These are phyloP conservation scores for Lipomyces chichibuensis DNA, from an alignment of 805 yeast species.

Conservation along the genomic window DNA sequence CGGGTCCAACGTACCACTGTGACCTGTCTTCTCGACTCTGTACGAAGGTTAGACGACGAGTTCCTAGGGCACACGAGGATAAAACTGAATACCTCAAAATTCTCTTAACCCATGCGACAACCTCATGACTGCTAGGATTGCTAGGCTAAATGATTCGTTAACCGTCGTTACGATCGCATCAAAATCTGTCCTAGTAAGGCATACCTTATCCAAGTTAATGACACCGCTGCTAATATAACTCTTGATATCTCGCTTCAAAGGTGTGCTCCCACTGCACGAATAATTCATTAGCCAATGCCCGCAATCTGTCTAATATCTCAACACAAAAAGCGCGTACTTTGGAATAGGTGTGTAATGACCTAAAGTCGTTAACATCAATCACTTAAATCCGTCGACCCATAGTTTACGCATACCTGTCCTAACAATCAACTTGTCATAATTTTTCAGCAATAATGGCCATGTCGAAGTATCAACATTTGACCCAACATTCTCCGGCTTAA, in stretches of 20 bases:
- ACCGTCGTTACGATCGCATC: background rate
- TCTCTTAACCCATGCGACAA: constrained; percentile 98
- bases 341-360: constrained; percentile 75
- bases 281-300: background rate
- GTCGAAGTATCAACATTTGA: constrained; percentile 82
- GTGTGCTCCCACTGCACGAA: constrained; percentile 72
- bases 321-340: constrained; percentile 10
- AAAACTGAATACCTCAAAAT: constrained; percentile 53
- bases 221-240: constrained; percentile 92
- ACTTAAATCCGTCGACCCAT: background rate
- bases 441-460: constrained; percentile 93
- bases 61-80: background rate
- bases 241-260: constrained; percentile 90
- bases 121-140: constrained; percentile 98
- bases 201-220: constrained; percentile 82
- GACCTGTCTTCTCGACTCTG: constrained; percentile 97
- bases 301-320: background rate
- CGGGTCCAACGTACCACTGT: constrained; percentile 98
- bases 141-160: constrained; percentile 57
- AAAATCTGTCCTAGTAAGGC: background rate
- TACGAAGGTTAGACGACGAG: background rate
- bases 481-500: constrained; percentile 35
- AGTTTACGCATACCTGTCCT: constrained; percentile 62
- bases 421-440: constrained; percentile 90
- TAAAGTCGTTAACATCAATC: constrained; percentile 5